Base-by-base conservation (phyloP, 1,139 yeast genomes). In the Pichia terricola region DNA sequence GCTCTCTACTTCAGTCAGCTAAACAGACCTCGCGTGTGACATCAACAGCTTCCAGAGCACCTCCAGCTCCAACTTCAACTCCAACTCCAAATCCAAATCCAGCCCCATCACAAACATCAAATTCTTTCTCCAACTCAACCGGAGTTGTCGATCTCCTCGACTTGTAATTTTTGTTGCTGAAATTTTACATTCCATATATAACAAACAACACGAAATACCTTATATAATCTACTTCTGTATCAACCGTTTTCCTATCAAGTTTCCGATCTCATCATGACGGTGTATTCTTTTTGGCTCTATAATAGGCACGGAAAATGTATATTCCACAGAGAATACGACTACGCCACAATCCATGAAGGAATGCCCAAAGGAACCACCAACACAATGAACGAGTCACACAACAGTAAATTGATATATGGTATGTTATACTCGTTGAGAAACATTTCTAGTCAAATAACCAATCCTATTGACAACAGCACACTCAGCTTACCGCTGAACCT, bases 361-460 rank as follows among this genome's bases (percentile, higher is more conserved):
- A 52, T 42, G 26, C 46, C 40, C 26, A 44, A 38, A 35, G 83
- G 82, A 1, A 58, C 72, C 0, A 66, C 73, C 40, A 82, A 82
- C 56, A 67, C 70, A 28, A 73, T 70, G 48, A 80, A 77, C 57
- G 72, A 73, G 44, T 79, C 79, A 37, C 81, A 83, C 56, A 70
- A 76, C 16, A 80, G 91, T 10, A 84, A 91, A 60, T 72, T 91
- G 38, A 68, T 91, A 25, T 91, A 87, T 60, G 98, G 98, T n/a
- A 78, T 86, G 41, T 68, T 87, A 25, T 84, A 79, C 59, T 87
- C 96, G 7, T 65, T 91, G 50, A 75, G 89, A 45, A 84, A 81
- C 51, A 75, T 89, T 41, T 74, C 91, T 1, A 70, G 77, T 16
- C 22, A 16, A 16, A 16, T 16, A 16, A 16, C 22, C 22, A 16